phyloP scores from a whole-genome alignment of 2,329 filamentous ascomycete species.

The Tolypocladium inflatum region DNA sequence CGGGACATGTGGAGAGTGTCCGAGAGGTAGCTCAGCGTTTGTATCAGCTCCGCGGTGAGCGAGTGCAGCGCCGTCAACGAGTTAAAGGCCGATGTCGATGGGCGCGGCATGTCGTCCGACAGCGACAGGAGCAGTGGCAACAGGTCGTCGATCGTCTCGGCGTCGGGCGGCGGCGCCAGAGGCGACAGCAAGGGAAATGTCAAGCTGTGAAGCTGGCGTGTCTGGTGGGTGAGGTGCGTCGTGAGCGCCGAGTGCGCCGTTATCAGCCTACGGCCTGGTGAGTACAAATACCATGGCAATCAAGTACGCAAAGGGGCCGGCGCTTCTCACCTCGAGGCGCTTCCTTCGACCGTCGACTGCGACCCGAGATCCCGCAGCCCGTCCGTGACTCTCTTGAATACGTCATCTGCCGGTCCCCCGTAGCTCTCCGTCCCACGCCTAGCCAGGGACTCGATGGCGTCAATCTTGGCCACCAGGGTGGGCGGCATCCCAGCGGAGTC shows the following conservation, averaged over 20 bases:
- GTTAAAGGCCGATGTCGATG: constrained; percentile 50
- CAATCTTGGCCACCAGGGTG: constrained; percentile 59
- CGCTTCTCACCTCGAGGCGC: constrained; percentile 52
- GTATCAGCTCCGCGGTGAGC: constrained; percentile 63
- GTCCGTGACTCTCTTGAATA: constrained; percentile 60
- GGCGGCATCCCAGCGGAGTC: constrained; percentile 59
- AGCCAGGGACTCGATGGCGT: constrained; percentile 62
- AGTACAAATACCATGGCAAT: constrained; percentile 3
- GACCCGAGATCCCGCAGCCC: constrained; percentile 63
- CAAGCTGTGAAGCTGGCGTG: constrained; percentile 64
- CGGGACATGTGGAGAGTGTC: constrained; percentile 92
- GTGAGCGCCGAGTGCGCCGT: constrained; percentile 67
- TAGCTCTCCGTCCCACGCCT: constrained; percentile 57
- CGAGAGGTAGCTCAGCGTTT: constrained; percentile 75
- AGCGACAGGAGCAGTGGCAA: constrained; percentile 58
- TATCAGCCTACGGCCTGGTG: constrained; percentile 47
- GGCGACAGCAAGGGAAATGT: constrained; percentile 63
- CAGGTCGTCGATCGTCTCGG: constrained; percentile 58
- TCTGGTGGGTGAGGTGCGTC: constrained; percentile 66
- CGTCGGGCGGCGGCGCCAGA: constrained; percentile 50
- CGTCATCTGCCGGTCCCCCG: constrained; percentile 53
- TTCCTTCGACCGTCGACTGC: constrained; percentile 62
- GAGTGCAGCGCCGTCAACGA: constrained; percentile 61
- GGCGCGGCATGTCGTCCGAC: constrained; percentile 56
- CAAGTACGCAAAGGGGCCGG: background rate